These are phyloP conservation scores for Solanum dulcamara DNA, from an alignment of 257 asterid species.

Conservation along the genomic window DNA sequence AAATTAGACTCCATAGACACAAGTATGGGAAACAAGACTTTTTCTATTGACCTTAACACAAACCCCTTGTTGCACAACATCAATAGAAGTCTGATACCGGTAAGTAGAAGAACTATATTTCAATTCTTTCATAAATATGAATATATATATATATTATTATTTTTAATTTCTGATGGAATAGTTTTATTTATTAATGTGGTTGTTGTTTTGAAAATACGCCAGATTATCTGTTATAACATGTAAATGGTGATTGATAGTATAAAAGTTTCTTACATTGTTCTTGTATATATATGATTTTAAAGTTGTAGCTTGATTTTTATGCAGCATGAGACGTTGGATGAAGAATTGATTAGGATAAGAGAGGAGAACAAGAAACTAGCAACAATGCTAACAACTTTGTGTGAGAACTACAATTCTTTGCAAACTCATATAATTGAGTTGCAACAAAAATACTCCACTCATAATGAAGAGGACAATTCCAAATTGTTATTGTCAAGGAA, in stretches of 20 bases:
- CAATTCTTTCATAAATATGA: background rate
- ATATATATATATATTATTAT: too few relatives aligned
- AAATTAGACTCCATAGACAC: background rate
- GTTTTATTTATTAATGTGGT: background rate
- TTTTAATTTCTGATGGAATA: too few relatives aligned
- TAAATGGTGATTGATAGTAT: background rate
- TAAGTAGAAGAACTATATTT: background rate
- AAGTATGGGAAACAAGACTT: background rate
- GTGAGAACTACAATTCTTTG: constrained; percentile 19
- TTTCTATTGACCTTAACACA: constrained; percentile 21
- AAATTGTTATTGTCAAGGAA: constrained; percentile 15
- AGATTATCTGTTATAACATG: background rate
- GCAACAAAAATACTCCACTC: constrained; percentile 10
- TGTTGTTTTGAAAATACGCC: background rate
- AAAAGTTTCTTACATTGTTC: too few relatives aligned
- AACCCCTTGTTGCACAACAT: background rate
- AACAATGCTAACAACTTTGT: constrained; percentile 18
- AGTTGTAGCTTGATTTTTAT: background rate
- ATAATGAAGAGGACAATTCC: background rate
- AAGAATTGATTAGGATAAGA: constrained; percentile 34
- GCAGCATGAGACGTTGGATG: constrained; percentile 27
- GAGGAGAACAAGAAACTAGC: constrained; percentile 47
- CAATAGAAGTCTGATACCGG: background rate
- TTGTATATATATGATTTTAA: background rate
- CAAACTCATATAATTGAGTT: constrained; percentile 14